Percentiles rank a stretch among this genome's conserved stretches.
These are phyloP conservation scores for Sporothrix pseudoabietina DNA, from an alignment of 2,329 filamentous ascomycete genomes.

Conservation along the genomic window DNA sequence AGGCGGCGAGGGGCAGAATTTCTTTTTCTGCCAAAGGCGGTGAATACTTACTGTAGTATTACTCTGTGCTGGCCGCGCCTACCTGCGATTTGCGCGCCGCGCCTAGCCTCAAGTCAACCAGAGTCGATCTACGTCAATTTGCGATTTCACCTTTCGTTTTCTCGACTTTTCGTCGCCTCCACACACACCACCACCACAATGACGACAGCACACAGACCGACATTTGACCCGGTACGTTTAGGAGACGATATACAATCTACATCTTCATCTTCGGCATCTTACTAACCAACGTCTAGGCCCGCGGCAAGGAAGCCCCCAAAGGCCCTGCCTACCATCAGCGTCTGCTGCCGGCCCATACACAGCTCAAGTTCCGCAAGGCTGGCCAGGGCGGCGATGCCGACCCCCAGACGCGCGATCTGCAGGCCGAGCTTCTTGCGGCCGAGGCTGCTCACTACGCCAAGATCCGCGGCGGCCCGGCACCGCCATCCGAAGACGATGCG, in stretches of 20 bases:
- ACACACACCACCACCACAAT: slow-evolving; percentile 46
- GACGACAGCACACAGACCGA: slow-evolving; percentile 78
- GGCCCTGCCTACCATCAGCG: slow-evolving; percentile 96
- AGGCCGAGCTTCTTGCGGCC: slow-evolving; percentile 84
- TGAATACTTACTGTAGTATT: slow-evolving; percentile 29
- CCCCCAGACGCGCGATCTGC: slow-evolving; percentile 65
- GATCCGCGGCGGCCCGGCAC: slow-evolving; percentile 64
- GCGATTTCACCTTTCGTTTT: neutral
- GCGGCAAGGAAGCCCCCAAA: slow-evolving; percentile 90
- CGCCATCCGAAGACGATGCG: slow-evolving; percentile 48
- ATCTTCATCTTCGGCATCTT: neutral
- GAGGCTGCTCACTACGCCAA: slow-evolving; percentile 88
- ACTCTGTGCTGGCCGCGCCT: neutral
- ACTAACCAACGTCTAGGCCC: slow-evolving; percentile 59
- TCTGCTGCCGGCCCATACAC: slow-evolving; percentile 88
- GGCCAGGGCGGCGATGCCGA: slow-evolving; percentile 87
- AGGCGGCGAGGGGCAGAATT: slow-evolving; percentile 23
- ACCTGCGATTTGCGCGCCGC: slow-evolving; percentile 6
- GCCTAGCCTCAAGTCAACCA: neutral
- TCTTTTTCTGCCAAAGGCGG: slow-evolving; percentile 38
- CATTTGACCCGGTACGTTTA: slow-evolving; percentile 81
- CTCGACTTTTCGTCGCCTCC: neutral
- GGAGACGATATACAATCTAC: neutral
- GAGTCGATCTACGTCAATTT: neutral
- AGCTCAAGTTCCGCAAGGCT: slow-evolving; percentile 85